Evolutionary conservation across 1,284 basidiomycete genomes (phyloP).

Genomic region (Ceratobasidium sp.): DNA sequence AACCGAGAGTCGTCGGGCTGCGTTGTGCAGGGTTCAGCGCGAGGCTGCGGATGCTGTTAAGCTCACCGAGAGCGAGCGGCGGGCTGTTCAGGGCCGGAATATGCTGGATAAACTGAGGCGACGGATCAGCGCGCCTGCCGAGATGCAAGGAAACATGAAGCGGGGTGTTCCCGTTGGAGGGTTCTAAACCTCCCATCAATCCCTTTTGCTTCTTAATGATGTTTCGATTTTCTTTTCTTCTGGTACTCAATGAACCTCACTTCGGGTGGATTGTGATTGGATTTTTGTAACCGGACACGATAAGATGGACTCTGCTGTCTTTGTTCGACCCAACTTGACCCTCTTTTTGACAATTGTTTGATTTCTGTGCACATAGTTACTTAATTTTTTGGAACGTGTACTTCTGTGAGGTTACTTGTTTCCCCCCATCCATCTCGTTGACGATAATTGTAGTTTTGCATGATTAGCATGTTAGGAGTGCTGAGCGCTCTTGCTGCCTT

Average conservation of each 20-base stretch:
- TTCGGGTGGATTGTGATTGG: background rate
- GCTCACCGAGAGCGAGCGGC: slow-evolving; percentile 40
- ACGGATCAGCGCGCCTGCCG: slow-evolving; percentile 48
- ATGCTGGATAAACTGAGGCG: slow-evolving; percentile 49
- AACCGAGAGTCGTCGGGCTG: slow-evolving; percentile 8
- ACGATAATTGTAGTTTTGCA: background rate
- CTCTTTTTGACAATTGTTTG: slow-evolving; percentile 28
- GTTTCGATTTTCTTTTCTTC: slow-evolving; percentile 4
- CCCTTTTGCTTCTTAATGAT: background rate
- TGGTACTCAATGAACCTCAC: background rate
- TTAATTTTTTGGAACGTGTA: slow-evolving; percentile 7
- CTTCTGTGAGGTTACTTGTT: slow-evolving; percentile 25
- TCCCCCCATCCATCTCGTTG: no score
- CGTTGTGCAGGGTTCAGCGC: slow-evolving; percentile 11
- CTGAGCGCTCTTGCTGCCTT: slow-evolving; percentile 17
- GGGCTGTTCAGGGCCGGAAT: slow-evolving; percentile 45
- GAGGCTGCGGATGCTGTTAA: slow-evolving; percentile 20
- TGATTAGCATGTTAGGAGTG: background rate
- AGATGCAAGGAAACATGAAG: slow-evolving; percentile 32
- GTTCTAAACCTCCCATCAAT: slow-evolving; percentile 19
- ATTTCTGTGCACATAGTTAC: slow-evolving; percentile 22
- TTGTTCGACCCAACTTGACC: background rate
- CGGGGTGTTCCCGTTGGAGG: slow-evolving; percentile 40
- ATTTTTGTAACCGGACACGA: slow-evolving; percentile 10
- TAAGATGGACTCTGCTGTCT: background rate